Base-by-base conservation (phyloP, 345 rosid species). In the Capsella bursapastoris region DNA sequence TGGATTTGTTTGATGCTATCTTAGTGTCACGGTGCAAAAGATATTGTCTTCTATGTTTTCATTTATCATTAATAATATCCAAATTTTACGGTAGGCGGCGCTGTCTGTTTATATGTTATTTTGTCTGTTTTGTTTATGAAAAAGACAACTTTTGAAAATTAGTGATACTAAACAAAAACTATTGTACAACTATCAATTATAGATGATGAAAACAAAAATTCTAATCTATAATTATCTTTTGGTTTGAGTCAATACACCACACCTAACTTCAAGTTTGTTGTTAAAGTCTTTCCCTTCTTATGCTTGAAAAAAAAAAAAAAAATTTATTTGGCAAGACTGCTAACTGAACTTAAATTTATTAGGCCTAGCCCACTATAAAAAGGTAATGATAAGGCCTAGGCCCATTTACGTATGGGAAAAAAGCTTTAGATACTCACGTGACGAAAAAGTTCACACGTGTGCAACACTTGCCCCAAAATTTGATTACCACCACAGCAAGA, bases 401-500 rank as follows among this genome's bases (percentile, higher is more conserved):
- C 66, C 66, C 53, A 45, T 10, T 38, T 9, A 37, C 37, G 7
- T 1, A 14, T 1, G 15, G 7, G 5, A 44, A 44, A 32, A 14
- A 18, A 18, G 3, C 31, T 13, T 14, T 41, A 11, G 29, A 31
- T 29, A 59, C 51, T 76, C 80, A 77, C 80, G 80, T 77, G 80
- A 64, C 3, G 12, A 16, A 22, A 64, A 40, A 49, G 8, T 49
- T 18, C 65, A 76, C 75, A 76, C 75, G 79, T 76, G 79, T 63
- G 57, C 3, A n/a, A 52, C n/a, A 40, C 52, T 51, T 64, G 1
- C 55, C 56, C 18, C 56, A 65, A 71, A 71, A 56, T 64, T 49
- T 64, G 61, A 70, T 71, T 71, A 64, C 48, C 47, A 37, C 66
- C 75, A 70, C 62, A 31, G 3, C 8, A 41, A 49, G 60, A 29